These are phyloP conservation scores for Fusarium gaditjirri DNA, from an alignment of 2,329 filamentous ascomycete species.

Conservation along the genomic window DNA sequence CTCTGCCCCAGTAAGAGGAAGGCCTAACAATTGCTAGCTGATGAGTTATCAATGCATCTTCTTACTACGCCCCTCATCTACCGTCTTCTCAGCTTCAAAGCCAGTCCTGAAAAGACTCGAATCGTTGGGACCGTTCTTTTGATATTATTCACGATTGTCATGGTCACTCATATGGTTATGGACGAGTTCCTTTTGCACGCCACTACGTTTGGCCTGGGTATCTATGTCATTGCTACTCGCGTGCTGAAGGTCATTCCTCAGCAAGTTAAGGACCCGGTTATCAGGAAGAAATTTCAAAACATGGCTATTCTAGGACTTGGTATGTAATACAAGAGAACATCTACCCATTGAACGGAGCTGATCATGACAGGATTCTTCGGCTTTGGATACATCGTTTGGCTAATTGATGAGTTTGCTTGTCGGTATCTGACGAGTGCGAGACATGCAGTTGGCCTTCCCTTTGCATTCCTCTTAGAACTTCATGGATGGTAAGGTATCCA, in stretches of 20 bases:
- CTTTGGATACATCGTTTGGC: constrained; percentile 53
- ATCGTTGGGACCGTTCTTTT: constrained; percentile 36
- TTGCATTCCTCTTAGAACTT: constrained; percentile 53
- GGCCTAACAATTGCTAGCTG: constrained; percentile 42
- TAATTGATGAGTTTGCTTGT: constrained; percentile 53
- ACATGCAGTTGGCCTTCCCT: constrained; percentile 48
- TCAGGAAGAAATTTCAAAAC: constrained; percentile 34
- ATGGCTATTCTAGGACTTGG: constrained; percentile 36
- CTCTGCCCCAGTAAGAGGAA: fast-evolving
- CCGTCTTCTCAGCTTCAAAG: constrained; percentile 52
- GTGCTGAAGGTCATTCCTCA: constrained; percentile 47
- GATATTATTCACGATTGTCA: constrained; percentile 47
- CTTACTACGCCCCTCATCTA: constrained; percentile 54
- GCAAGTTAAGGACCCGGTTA: constrained; percentile 44
- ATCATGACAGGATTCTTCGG: constrained; percentile 46
- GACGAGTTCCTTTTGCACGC: constrained; percentile 56
- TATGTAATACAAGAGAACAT: not conserved
- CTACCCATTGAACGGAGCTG: fast-evolving
- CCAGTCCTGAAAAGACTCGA: constrained; percentile 40
- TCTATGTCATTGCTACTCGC: constrained; percentile 49
- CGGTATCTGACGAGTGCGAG: constrained; percentile 42
- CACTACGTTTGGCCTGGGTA: constrained; percentile 48
- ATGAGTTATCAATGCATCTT: constrained; percentile 56
- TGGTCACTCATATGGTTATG: constrained; percentile 56
- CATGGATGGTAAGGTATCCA: constrained; percentile 52